Conservation (phyloP, 2,329 filamentous ascomycete genomes). For the Stemphylium lycopersici region DNA sequence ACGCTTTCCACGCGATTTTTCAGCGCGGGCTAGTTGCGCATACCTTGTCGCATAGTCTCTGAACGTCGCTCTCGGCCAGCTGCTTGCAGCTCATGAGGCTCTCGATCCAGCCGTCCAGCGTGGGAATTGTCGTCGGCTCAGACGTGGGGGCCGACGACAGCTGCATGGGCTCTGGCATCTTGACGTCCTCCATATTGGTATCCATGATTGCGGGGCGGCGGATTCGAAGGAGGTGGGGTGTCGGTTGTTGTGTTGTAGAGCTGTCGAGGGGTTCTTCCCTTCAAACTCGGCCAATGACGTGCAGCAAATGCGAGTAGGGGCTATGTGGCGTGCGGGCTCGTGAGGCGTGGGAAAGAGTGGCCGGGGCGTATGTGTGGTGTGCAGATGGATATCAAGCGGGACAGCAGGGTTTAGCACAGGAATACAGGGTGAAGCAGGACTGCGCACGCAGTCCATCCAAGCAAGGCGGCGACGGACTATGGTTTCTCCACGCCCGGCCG, state of each 20-base stretch:
- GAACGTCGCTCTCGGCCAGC: slow-evolving; percentile 90
- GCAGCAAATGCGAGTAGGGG: slow-evolving; percentile 24
- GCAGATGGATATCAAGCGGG: slow-evolving; percentile 20
- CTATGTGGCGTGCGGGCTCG: slow-evolving; percentile 7
- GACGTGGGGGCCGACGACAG: slow-evolving; percentile 69
- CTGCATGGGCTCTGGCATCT: slow-evolving; percentile 78
- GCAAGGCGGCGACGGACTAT: slow-evolving; percentile 9
- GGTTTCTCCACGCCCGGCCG: slow-evolving; percentile 7
- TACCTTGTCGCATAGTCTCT: slow-evolving; percentile 97
- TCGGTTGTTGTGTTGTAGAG: slow-evolving; percentile 38
- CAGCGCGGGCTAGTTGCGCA: slow-evolving; percentile 11
- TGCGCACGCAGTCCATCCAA: slow-evolving; percentile 22
- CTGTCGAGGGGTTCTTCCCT: slow-evolving; percentile 46
- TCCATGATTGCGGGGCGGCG: slow-evolving; percentile 70
- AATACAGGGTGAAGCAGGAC: slow-evolving; percentile 28
- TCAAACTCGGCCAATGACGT: slow-evolving; percentile 49
- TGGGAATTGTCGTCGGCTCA: slow-evolving; percentile 89
- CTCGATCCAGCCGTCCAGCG: slow-evolving; percentile 98
- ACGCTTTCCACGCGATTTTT: background rate
- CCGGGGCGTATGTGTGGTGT: slow-evolving; percentile 16
- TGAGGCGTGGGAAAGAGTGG: background rate
- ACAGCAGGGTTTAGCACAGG: slow-evolving; percentile 27
- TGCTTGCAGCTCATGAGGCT: slow-evolving; percentile 99
- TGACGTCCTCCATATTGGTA: slow-evolving; percentile 98
- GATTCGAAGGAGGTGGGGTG: slow-evolving; percentile 29